Base-by-base conservation (phyloP, 164 flowering plant species). In the Magnolia sinica region DNA sequence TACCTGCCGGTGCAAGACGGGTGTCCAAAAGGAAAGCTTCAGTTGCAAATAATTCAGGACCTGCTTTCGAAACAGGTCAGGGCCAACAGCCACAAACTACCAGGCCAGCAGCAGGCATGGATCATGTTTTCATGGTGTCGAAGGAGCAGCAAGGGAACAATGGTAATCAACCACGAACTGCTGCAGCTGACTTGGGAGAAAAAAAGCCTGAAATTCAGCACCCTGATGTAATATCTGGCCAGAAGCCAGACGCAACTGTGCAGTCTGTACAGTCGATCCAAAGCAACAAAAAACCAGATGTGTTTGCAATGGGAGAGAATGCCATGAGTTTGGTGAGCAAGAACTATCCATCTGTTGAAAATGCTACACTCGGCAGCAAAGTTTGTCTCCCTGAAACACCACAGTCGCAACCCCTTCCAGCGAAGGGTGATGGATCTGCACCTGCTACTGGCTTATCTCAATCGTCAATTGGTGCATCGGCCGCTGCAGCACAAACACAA, bases 81-180 rank as follows among this genome's bases (percentile, higher is more conserved):
- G 50, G 72, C 18, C 18, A 50, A 13, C 31, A 19, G 68, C 13
- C 64, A 59, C 45, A 37, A 37, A 37, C 61, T 20, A 65, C 72
- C 13, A 69, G 11, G 7, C 50, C 68, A 65, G 68, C 72, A 67
- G 24, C 8, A 29, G 59, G 70, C 18, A 37, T 59, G 7, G 70
- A 51, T 65, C 64, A 24, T 68, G 70, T 72, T 61, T 31, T 7
- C 27, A n/a, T 70, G 73, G 73, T 45, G 24, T 49, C 73, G 9
- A 70, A 70, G 59, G 13, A 49, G 50, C 49, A 73, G 71, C 82
- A 71, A 67, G 87, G 76, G 55, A 77, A 37, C 63, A 78, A 75
- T 61, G 64, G 50, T 27, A 68, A 50, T 68, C 27, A 73, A 70
- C 31, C 29, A 11, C 52, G 16, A 68, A 76, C n/a, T 74, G 73